These are phyloP conservation scores for Zygotorulaspora danielsina DNA, from an alignment of 805 yeast species.

Conservation along the genomic window DNA sequence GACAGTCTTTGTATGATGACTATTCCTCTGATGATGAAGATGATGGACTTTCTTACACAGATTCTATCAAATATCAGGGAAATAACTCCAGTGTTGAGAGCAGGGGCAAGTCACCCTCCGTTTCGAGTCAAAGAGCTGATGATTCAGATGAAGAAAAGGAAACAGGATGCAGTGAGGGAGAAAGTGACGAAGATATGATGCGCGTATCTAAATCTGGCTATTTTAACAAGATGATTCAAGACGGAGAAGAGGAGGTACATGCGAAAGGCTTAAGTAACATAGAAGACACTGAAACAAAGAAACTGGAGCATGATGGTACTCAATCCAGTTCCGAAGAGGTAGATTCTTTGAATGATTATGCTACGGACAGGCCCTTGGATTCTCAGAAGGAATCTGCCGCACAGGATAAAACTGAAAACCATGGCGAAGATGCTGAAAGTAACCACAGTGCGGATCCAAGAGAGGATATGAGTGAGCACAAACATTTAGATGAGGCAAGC, in stretches of 20 bases:
- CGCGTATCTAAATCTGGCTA: slow-evolving; percentile 28
- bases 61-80: slow-evolving; percentile 23
- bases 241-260: slow-evolving; percentile 9
- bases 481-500: slow-evolving; percentile 8
- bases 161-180: slow-evolving; percentile 3
- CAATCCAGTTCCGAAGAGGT: not conserved
- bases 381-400: not conserved
- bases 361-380: not conserved
- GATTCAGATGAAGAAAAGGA: slow-evolving; percentile 8
- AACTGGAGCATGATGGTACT: not conserved
- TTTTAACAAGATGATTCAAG: slow-evolving; percentile 23
- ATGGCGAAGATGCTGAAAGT: slow-evolving; percentile 9
- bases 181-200: slow-evolving; percentile 15
- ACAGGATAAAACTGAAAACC: not conserved
- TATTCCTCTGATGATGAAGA: slow-evolving; percentile 10
- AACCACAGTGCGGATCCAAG: not conserved
- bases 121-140: not conserved
- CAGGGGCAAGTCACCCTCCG: not conserved
- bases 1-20: slow-evolving; percentile 4
- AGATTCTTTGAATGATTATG: slow-evolving; percentile 5
- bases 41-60: slow-evolving; percentile 24
- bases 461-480: not conserved
- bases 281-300: not conserved
- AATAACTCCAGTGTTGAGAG: slow-evolving; percentile 2
- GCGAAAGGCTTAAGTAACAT: not conserved